Base-by-base conservation (phyloP, 2,329 filamentous ascomycete species). In the Blastomyces parvus region DNA sequence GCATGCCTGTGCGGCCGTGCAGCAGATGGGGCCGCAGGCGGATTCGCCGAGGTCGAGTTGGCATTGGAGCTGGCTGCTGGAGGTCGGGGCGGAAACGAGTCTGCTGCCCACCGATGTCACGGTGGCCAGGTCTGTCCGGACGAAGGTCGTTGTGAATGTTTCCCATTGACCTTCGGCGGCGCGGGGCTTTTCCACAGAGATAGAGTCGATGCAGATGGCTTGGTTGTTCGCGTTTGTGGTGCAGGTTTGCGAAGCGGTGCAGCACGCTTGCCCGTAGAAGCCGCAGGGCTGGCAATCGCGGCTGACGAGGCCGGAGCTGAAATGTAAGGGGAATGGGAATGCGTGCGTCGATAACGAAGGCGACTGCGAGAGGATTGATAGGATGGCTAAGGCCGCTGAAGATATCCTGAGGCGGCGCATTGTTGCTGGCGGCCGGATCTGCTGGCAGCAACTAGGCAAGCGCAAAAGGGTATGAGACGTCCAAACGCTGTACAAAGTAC, bases 91-190 rank as follows among this genome's bases (percentile, higher is more conserved):
- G 36, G 72, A 60, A 66, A 73, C 38, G 60, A 70, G 71, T 50
- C 74, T 76, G 71, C 83, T 86, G 72, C 79, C 82, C 40, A 83
- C 79, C 7, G 79, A 79, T 6, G 83, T 86, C 64, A 78, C 74
- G 2, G 83, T 85, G 53, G 80, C 72, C 7, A 79, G 74, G 61
- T 81, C 80, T 14, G 82, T 86, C 70, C 84, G 66, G 14, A 82
- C 77, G 68, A 76, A 85, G 6, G 82, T 84, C 2, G 82, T 82
- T 22, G 84, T 87, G 69, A 77, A 84, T 72, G 81, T 81, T 65
- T 81, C 71, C 82, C 83, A 86, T 65, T 76, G 72, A n/a, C 81
- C 81, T 17, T 70, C 69, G 61, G 68, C 73, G 56, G 62, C 64
- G 11, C 65, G 50, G 63, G 30, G 60, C 14, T 8, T 62, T 62